Conservation (phyloP, 768 basidiomycete genomes). For the Dacryopinax primogenitus region DNA sequence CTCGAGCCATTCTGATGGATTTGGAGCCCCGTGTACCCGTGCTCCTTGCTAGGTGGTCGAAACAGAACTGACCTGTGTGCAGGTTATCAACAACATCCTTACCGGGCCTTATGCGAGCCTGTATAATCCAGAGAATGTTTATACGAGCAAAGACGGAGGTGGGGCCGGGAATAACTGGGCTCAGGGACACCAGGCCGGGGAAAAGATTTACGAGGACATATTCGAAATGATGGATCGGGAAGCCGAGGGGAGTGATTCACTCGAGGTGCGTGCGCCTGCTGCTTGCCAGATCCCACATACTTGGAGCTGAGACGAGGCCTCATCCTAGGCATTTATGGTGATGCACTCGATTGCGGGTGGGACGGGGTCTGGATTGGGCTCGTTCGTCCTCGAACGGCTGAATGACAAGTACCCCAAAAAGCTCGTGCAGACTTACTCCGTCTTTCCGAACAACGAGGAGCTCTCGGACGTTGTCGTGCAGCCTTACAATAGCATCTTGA, state of each 20-base stretch:
- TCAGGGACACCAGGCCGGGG: conserved; percentile 82
- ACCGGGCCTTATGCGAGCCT: conserved; percentile 73
- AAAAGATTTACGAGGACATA: conserved; percentile 84
- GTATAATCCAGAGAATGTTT: conserved; percentile 98
- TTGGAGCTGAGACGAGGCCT: neutral
- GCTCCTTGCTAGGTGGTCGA: neutral
- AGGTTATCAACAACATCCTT: conserved; percentile 96
- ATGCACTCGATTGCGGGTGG: conserved; percentile 99
- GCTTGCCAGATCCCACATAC: neutral
- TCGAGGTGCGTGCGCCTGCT: conserved; percentile 51
- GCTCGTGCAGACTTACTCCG: conserved; percentile 96
- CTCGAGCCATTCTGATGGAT: conserved; percentile 89
- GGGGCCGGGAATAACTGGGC: conserved; percentile 99
- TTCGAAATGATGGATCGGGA: conserved; percentile 99
- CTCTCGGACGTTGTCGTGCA: conserved; percentile 90
- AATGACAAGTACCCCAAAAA: conserved; percentile 99
- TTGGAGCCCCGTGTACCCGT: conserved; percentile 78
- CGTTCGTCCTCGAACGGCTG: conserved; percentile 89
- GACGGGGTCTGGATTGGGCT: conserved; percentile 94
- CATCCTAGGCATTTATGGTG: conserved; percentile 86
- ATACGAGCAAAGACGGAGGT: conserved; percentile 90
- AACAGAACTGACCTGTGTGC: conserved; percentile 11
- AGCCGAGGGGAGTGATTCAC: conserved; percentile 91
- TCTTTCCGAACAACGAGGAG: conserved; percentile 88
- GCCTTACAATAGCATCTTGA: conserved; percentile 90